Conservation (phyloP, 2,329 filamentous ascomycete genomes). For the Lasiodiplodia sp. region DNA sequence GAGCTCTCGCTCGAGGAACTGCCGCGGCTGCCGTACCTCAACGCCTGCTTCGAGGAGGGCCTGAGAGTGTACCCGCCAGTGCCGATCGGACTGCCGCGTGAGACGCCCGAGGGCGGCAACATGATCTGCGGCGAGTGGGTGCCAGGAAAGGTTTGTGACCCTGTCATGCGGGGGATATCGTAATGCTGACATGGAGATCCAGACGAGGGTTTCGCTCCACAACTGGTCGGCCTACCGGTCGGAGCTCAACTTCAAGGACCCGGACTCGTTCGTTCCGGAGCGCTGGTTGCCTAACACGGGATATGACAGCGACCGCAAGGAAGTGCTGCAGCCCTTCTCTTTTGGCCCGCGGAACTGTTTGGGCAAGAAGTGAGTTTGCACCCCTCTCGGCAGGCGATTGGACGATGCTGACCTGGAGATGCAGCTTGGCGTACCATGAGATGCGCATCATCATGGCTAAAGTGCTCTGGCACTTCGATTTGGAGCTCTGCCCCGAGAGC, state of each 20-base stretch:
- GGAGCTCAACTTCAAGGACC: constrained; percentile 45
- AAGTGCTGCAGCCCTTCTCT: constrained; percentile 53
- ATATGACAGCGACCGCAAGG: constrained; percentile 42
- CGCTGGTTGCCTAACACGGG: constrained; percentile 46
- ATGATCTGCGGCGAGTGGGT: constrained; percentile 47
- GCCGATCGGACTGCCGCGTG: constrained; percentile 42
- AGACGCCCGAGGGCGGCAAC: constrained; percentile 46
- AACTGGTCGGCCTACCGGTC: constrained; percentile 28
- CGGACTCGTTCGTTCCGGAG: constrained; percentile 49
- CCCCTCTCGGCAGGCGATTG: background rate
- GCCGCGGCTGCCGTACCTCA: constrained; percentile 46
- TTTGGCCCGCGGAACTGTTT: constrained; percentile 51
- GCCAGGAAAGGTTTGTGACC: constrained; percentile 38
- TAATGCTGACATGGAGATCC: constrained; percentile 17
- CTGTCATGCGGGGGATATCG: background rate
- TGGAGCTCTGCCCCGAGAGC: constrained; percentile 45
- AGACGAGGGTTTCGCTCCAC: constrained; percentile 34
- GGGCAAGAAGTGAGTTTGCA: constrained; percentile 44
- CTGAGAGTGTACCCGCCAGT: constrained; percentile 53
- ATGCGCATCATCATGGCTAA: constrained; percentile 51
- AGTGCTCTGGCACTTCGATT: constrained; percentile 48
- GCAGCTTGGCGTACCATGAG: constrained; percentile 49
- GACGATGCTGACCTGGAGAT: background rate
- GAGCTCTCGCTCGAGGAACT: constrained; percentile 46
- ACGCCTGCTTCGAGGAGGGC: constrained; percentile 51